phyloP scores from a whole-genome alignment of 78 protist species.

The Dictyostelium citrinum region DNA sequence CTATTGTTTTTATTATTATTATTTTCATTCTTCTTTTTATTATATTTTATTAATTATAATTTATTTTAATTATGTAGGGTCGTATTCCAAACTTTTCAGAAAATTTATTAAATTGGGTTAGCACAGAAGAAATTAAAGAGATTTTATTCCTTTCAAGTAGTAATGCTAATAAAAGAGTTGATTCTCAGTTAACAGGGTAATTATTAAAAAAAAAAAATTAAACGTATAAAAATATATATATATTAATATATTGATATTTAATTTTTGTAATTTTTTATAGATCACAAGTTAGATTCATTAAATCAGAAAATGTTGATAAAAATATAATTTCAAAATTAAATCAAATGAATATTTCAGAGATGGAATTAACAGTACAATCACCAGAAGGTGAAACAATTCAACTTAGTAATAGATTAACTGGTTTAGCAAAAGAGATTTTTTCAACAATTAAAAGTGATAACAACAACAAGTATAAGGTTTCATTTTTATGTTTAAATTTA shows the following conservation, averaged over 20 bases:
- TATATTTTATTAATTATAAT: too few relatives aligned
- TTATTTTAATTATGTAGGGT: background rate
- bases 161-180: conserved; percentile 73
- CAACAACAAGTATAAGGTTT: background rate
- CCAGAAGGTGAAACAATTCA: background rate
- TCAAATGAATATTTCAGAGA: background rate
- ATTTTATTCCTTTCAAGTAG: conserved; percentile 63
- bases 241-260: background rate
- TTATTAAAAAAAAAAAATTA: background rate
- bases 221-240: too few relatives aligned
- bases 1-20: too few relatives aligned
- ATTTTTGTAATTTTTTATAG: background rate
- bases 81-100: conserved; percentile 19
- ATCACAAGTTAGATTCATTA: conserved; percentile 34
- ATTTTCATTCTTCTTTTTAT: too few relatives aligned
- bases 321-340: background rate
- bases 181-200: conserved; percentile 67
- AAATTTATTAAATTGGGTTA: conserved; percentile 3
- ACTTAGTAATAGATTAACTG: conserved; percentile 51
- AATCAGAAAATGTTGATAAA: conserved; percentile 1
- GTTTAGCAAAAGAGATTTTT: conserved; percentile 30
- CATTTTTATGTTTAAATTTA: conserved; percentile 24
- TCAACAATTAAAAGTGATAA: background rate
- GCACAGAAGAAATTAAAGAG: background rate
- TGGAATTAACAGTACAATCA: background rate